These are phyloP conservation scores for Candida michaelii DNA, from an alignment of 805 yeast genomes.

Conservation along the genomic window DNA sequence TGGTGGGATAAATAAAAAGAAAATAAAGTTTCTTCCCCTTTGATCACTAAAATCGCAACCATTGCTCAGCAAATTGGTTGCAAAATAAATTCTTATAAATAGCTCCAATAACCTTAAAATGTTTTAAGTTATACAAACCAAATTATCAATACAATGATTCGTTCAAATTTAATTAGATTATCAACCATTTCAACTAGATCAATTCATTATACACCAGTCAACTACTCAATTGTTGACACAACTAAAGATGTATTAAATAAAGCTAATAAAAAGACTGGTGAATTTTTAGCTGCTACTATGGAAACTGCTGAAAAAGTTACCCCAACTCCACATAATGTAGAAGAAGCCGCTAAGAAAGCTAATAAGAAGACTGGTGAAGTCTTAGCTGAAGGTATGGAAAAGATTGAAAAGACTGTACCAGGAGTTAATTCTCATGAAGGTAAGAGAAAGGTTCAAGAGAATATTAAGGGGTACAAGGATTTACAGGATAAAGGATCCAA, in stretches of 20 bases:
- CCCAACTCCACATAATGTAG: constrained; percentile 13
- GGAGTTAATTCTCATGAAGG: constrained; percentile 21
- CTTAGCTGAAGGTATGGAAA: constrained; percentile 22
- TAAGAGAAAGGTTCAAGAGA: constrained; percentile 18
- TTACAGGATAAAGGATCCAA: constrained; percentile 46
- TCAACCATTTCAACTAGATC: constrained; percentile 10
- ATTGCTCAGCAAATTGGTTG: constrained; percentile 12
- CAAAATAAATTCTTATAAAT: constrained; percentile 1
- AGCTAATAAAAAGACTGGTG: constrained; percentile 39
- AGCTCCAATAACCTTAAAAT: neutral
- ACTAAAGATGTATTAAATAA: constrained; percentile 36
- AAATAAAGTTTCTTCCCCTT: neutral
- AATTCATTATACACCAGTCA: constrained; percentile 9
- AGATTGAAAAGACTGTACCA: constrained; percentile 14
- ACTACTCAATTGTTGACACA: constrained; percentile 28
- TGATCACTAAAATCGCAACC: constrained; percentile 14
- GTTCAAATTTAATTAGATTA: constrained; percentile 6
- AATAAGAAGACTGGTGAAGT: constrained; percentile 25
- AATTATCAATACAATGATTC: constrained; percentile 11
- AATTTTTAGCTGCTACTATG: constrained; percentile 38
- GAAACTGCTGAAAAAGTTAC: constrained; percentile 34
- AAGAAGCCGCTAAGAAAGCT: constrained; percentile 24
- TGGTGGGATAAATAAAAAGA: neutral
- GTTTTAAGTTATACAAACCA: neutral
- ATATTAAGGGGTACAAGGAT: constrained; percentile 35